Conservation (phyloP, 495 filamentous ascomycete species). For the Aspergillus haitiensis region DNA sequence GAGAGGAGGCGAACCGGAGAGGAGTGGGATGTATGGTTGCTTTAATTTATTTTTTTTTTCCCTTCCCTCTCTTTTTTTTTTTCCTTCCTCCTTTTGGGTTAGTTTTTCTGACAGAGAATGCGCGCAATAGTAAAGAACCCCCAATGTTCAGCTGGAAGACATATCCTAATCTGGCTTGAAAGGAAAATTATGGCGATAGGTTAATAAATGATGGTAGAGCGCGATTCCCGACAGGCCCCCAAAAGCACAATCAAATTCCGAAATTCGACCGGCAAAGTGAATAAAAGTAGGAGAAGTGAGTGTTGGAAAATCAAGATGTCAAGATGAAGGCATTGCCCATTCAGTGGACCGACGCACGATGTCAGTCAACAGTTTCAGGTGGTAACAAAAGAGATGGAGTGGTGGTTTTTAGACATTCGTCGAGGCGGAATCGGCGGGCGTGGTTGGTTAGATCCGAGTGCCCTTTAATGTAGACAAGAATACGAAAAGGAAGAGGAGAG, state of each 20-base stretch:
- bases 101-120: background rate
- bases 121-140: background rate
- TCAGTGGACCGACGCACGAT: background rate
- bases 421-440: background rate
- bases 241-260: background rate
- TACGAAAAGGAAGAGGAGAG: conserved; percentile 12
- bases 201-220: background rate
- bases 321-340: conserved; percentile 1
- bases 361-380: background rate
- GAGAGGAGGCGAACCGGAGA: conserved; percentile 5
- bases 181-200: conserved; percentile 6
- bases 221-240: conserved; percentile 1
- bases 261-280: background rate
- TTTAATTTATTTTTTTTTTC: background rate
- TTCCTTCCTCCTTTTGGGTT: background rate
- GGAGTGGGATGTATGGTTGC: background rate
- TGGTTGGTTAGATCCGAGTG: background rate
- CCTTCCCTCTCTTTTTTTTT: background rate
- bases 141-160: conserved; percentile 3
- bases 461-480: conserved; percentile 9
- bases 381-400: background rate
- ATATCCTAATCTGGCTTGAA: background rate
- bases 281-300: background rate
- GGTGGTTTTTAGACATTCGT: background rate
- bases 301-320: background rate